Evolutionary conservation across 768 basidiomycete genomes (phyloP).

Genomic region (Lactarius hengduanensis): DNA sequence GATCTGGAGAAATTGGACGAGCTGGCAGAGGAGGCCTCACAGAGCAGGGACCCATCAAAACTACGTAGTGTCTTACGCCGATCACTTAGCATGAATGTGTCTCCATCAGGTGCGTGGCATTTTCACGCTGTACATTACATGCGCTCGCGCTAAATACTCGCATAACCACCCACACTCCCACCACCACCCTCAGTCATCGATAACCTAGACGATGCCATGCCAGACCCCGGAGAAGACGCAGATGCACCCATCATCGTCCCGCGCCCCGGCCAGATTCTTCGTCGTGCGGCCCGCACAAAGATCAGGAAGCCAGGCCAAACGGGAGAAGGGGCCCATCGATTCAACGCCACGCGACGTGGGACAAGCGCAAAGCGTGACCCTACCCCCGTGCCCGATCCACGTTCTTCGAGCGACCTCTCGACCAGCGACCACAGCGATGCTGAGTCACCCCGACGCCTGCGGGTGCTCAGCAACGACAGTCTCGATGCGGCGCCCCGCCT

Average conservation of each 20-base stretch:
- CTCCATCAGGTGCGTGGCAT: constrained; percentile 73
- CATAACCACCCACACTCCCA: constrained; percentile 5
- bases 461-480: constrained; percentile 50
- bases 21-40: constrained; percentile 85
- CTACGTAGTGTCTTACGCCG: constrained; percentile 78
- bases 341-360: constrained; percentile 50
- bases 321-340: constrained; percentile 84
- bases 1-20: constrained; percentile 95
- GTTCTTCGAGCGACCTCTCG: constrained; percentile 69
- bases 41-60: constrained; percentile 76
- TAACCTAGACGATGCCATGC: constrained; percentile 58
- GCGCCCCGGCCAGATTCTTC: constrained; percentile 83
- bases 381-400: constrained; percentile 33
- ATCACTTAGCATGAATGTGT: constrained; percentile 83
- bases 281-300: constrained; percentile 90
- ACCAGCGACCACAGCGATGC: constrained; percentile 41
- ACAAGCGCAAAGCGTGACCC: constrained; percentile 33
- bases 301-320: constrained; percentile 82
- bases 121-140: background rate
- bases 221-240: constrained; percentile 71
- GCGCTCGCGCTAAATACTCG: constrained; percentile 1
- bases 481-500: constrained; percentile 31
- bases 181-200: constrained; percentile 50
- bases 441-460: constrained; percentile 39
- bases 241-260: constrained; percentile 92